Conservation (phyloP, 352 stramenopile genomes). For the Phytophthora capsici region DNA sequence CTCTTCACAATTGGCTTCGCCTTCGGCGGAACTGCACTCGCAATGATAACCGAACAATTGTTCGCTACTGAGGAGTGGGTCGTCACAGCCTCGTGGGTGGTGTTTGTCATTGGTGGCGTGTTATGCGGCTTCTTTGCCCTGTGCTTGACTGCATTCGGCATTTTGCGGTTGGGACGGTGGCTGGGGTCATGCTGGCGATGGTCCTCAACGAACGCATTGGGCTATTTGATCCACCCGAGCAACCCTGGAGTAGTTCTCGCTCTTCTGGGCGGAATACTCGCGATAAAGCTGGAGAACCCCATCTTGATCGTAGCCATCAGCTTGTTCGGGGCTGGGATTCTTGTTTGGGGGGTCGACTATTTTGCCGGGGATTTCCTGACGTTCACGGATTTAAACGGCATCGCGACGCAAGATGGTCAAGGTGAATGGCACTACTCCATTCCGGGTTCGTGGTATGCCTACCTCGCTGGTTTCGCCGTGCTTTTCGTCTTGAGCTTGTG, state of each 20-base stretch:
- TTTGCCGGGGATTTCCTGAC: conserved; percentile 53
- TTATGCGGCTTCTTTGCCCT: conserved; percentile 41
- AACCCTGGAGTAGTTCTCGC: conserved; percentile 40
- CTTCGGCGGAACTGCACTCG: conserved; percentile 41
- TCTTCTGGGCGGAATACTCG: conserved; percentile 34
- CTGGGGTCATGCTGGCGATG: conserved; percentile 51
- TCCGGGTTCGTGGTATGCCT: conserved; percentile 46
- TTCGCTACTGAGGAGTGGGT: conserved; percentile 42
- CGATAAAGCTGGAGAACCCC: conserved; percentile 51
- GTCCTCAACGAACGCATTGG: conserved; percentile 45
- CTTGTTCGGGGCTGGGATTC: conserved; percentile 40
- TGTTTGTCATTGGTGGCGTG: conserved; percentile 47
- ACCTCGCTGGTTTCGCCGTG: conserved; percentile 44
- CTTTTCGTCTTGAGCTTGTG: conserved; percentile 44
- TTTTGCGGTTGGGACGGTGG: conserved; percentile 46
- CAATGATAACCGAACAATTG: conserved; percentile 35
- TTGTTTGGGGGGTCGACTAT: conserved; percentile 56
- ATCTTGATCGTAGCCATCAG: conserved; percentile 50
- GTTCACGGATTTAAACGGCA: conserved; percentile 43
- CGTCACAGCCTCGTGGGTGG: conserved; percentile 49
- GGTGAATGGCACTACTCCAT: conserved; percentile 44
- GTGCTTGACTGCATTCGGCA: conserved; percentile 41
- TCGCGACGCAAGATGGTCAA: conserved; percentile 30
- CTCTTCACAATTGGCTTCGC: conserved; percentile 54
- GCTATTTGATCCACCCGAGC: conserved; percentile 47